Percentiles rank a stretch among this genome's conserved stretches.
These are phyloP conservation scores for Drechslera avenae DNA, from an alignment of 2,329 filamentous ascomycete species.

Conservation along the genomic window DNA sequence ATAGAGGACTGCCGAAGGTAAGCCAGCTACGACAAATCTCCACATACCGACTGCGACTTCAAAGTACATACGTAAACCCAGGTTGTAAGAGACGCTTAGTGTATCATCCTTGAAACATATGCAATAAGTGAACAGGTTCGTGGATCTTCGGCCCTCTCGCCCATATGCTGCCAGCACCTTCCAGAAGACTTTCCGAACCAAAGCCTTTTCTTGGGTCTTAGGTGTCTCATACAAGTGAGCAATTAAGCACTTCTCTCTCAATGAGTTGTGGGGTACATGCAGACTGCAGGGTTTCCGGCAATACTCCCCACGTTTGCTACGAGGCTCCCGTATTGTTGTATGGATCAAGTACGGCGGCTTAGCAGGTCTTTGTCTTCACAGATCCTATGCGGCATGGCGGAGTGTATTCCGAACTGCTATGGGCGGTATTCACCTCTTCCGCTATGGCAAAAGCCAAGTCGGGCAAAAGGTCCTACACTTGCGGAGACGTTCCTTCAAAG, in stretches of 20 bases:
- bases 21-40: constrained; percentile 19
- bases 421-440: too few species aligned
- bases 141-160: constrained; percentile 35
- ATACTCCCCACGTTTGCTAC: constrained; percentile 9
- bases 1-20: constrained; percentile 11
- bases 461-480: not conserved
- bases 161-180: constrained; percentile 27
- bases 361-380: not conserved
- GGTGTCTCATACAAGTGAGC: constrained; percentile 18
- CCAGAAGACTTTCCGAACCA: constrained; percentile 32
- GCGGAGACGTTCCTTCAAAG: constrained; percentile 4
- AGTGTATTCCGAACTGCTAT: too few species aligned
- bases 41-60: constrained; percentile 8
- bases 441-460: not conserved
- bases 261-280: constrained; percentile 24
- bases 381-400: not conserved
- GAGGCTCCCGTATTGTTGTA: not conserved
- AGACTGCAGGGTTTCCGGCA: constrained; percentile 21
- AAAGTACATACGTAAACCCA: constrained; percentile 3
- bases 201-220: constrained; percentile 20
- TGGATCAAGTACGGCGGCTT: not conserved
- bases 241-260: constrained; percentile 23
- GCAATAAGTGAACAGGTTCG: constrained; percentile 30
- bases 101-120: constrained; percentile 20
- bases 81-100: not conserved